Percentiles rank a stretch among this genome's conserved stretches.
phyloP scores from a whole-genome alignment of 176 grass and related monocot species.

The Poa pratensis region DNA sequence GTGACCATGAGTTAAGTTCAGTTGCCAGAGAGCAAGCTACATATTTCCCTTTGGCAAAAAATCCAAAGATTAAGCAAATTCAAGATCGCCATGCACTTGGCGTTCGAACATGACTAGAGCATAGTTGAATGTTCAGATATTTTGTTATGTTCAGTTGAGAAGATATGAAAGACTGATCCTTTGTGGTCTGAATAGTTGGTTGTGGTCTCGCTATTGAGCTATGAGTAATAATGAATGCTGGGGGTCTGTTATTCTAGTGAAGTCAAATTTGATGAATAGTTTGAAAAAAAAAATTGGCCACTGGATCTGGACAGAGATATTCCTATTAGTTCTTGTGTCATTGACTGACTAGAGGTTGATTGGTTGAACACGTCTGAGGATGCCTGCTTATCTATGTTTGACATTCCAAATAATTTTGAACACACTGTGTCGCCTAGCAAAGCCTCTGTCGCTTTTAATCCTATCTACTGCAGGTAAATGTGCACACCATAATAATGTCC shows the following conservation, averaged over 20 bases:
- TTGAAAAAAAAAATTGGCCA: neutral
- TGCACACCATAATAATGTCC: neutral
- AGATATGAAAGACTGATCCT: neutral
- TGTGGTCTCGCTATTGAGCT: neutral
- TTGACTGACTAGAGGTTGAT: constrained; percentile 20
- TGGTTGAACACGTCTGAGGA: neutral
- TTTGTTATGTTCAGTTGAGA: neutral
- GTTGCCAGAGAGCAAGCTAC: neutral
- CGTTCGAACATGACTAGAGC: neutral
- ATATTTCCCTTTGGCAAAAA: neutral
- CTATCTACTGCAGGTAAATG: neutral
- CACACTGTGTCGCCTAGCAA: neutral
- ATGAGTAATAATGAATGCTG: neutral
- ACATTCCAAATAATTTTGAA: constrained; percentile 10
- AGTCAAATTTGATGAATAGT: neutral
- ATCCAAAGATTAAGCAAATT: neutral
- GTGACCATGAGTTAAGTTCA: neutral
- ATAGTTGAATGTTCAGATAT: neutral
- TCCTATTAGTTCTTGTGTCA: neutral
- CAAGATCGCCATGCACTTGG: neutral
- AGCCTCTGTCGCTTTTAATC: neutral
- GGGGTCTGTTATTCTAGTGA: neutral
- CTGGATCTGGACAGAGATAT: neutral
- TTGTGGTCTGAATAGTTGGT: neutral
- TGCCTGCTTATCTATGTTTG: neutral